A percentile compares a stretch with the other conserved stretches of the same genome.
phyloP scores from a whole-genome alignment of 2,329 filamentous ascomycete genomes.

The Magnaporthales sp. region DNA sequence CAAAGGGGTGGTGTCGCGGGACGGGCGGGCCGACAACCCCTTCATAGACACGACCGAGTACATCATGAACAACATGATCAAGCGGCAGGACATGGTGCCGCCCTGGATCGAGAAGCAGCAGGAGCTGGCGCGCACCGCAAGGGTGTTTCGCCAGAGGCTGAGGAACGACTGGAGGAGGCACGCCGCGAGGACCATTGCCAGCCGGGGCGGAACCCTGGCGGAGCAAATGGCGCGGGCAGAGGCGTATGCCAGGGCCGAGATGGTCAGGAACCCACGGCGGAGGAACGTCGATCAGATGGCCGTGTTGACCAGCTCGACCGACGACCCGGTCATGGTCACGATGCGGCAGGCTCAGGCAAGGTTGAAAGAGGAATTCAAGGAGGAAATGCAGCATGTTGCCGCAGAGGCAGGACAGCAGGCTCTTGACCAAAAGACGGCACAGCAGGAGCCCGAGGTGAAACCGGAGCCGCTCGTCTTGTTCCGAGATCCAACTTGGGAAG shows the following conservation, averaged over 20 bases:
- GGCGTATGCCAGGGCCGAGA: constrained; percentile 69
- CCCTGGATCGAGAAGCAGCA: constrained; percentile 99
- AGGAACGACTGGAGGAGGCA: constrained; percentile 79
- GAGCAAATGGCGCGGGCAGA: constrained; percentile 64
- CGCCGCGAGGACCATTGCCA: constrained; percentile 69
- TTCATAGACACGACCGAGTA: constrained; percentile 97
- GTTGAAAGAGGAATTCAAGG: constrained; percentile 7
- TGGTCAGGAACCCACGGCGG: constrained; percentile 48
- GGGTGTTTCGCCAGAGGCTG: constrained; percentile 64
- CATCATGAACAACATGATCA: constrained; percentile 97
- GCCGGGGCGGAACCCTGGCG: constrained; percentile 64
- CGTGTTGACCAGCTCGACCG: constrained; percentile 35
- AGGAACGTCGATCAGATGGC: constrained; percentile 36
- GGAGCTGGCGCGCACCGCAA: constrained; percentile 63
- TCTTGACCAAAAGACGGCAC: neutral
- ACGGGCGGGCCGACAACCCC: constrained; percentile 73
- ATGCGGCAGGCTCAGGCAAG: constrained; percentile 25
- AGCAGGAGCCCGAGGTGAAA: neutral
- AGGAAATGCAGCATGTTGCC: neutral
- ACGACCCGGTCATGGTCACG: constrained; percentile 39
- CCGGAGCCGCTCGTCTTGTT: constrained; percentile 44
- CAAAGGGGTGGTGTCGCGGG: constrained; percentile 64
- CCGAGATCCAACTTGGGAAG: constrained; percentile 70
- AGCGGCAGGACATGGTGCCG: constrained; percentile 88
- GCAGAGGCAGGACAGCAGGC: neutral